phyloP scores from a whole-genome alignment of 1,139 yeast genomes.

The Sugiyamaella xylanicola region DNA sequence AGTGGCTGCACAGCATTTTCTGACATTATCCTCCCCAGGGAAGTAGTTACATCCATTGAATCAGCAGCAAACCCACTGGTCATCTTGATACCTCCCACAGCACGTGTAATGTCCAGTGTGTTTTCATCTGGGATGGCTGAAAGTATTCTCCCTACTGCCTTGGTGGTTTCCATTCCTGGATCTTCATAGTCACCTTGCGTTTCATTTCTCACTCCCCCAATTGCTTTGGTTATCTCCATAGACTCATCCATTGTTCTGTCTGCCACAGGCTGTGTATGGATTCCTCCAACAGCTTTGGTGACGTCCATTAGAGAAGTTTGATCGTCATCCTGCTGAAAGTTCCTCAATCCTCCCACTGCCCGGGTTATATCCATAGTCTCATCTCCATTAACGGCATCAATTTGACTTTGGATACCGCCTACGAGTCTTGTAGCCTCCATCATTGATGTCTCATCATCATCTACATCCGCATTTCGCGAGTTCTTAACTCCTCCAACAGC shows the following conservation, averaged over 20 bases:
- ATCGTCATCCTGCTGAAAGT: slow-evolving; percentile 11
- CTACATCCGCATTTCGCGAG: slow-evolving; percentile 5
- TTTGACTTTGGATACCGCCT: slow-evolving; percentile 9
- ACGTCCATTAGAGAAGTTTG: slow-evolving; percentile 1
- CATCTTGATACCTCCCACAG: background rate
- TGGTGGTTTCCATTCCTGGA: slow-evolving; percentile 5
- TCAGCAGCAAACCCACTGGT: background rate
- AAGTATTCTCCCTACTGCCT: background rate
- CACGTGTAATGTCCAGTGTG: background rate
- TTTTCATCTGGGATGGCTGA: background rate
- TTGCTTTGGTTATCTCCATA: slow-evolving; percentile 19
- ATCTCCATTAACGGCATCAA: slow-evolving; percentile 10
- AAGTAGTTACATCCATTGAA: background rate
- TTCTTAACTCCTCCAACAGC: slow-evolving; percentile 5
- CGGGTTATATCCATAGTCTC: slow-evolving; percentile 26
- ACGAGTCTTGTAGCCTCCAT: slow-evolving; percentile 11
- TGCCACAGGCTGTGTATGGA: background rate
- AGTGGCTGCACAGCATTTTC: background rate
- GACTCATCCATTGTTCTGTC: slow-evolving; percentile 10
- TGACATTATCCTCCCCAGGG: background rate
- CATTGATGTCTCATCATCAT: slow-evolving; percentile 12
- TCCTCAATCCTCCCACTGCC: slow-evolving; percentile 18
- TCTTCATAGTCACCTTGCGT: background rate
- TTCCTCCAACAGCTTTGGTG: slow-evolving; percentile 11
- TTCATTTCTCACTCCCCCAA: slow-evolving; percentile 15